Base-by-base conservation (phyloP, 306 rosid species). In the Fragaria ananassa region DNA sequence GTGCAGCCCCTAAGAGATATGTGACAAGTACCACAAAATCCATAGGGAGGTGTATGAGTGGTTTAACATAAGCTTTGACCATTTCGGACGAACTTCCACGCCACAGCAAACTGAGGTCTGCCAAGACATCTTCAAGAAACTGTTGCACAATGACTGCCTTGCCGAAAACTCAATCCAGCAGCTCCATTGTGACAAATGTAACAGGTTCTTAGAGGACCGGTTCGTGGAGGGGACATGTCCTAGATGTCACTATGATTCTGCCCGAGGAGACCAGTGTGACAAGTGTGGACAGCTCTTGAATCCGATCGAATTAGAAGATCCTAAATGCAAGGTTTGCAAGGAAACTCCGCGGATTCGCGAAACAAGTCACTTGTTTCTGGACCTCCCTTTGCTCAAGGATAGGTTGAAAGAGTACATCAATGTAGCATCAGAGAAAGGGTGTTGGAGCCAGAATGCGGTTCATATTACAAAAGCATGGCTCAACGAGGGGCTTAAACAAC, bases 11-110 rank as follows among this genome's bases (percentile, higher is more conserved):
- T 2, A 50, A 6, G 21, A 50, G 56, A 50, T 50, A 5, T 5
- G 56, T 6, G 56, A 50, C 56, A 50, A 17, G 56, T 49, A 47
- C 5, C 51, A 47, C 51, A 47, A 47, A 14, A 50, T 50, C 9
- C 56, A 50, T 50, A 50, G 21, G 56, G 9, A 50, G 21, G 56
- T 17, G 2, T 50, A 17, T 81, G 98, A 50, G 56, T 50, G 56
- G 21, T 50, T 50, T 0, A 17, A 6, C 9, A 50, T 50, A 17
- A 50, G 56, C n/a, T 50, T 17, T 50, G 21, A 17, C 3, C 8
- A 17, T 15, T 50, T 50, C 8, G 56, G 56, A 6, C 8, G 21
- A 17, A 50, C 21, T 50, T 50, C 56, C n/a, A 5, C 56, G 21
- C 56, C 56, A 5, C 9, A 50, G 8, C 56, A 50, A 6, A 50